Base-by-base conservation (phyloP, 306 rosid genomes). In the Prunus campanulata region DNA sequence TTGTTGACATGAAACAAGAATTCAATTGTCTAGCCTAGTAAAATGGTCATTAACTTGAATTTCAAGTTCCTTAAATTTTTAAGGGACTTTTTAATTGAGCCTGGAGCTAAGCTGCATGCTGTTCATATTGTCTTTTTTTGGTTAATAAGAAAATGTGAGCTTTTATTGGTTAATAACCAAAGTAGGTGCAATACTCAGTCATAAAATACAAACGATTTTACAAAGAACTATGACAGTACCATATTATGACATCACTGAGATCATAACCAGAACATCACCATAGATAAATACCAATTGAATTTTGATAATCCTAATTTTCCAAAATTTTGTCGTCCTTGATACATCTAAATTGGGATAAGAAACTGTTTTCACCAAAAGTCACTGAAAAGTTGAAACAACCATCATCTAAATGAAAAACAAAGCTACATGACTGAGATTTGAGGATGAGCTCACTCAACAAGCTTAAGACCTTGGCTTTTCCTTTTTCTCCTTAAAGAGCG, bases 401-500 rank as follows among this genome's bases (percentile, higher is more conserved):
- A 16, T 32, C 30, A 47, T 68, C 55, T 49, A 49, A 67, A 72
- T 3, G n/a, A 27, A 13, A 65, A 50, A 10, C 66, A 46, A 60
- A 46, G 30, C 56, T 73, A 42, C 20, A 61, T 0, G 11, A 49
- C 22, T 59, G 67, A 30, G 11, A 16, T 16, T 30, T 54, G 15
- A 11, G 24, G 25, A 22, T 8, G 6, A 68, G 61, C 74, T 27
- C 46, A 35, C 64, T 11, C 11, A 19, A 71, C 5, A 11, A 39
- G 24, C n/a, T 25, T 73, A 79, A 18, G 84, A 80, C 77, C 84
- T 75, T 25, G 84, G 84, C 80, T 80, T 81, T 42, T 81, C 84
- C 73, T 81, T 81, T 62, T 81, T 81, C 72, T 81, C 84, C 35
- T 81, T 81, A 68, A 81, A 81, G 56, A 81, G 84, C 16, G 84